These are phyloP conservation scores for Crithidia acanthocephali DNA, from an alignment of 208 protist species.

Conservation along the genomic window DNA sequence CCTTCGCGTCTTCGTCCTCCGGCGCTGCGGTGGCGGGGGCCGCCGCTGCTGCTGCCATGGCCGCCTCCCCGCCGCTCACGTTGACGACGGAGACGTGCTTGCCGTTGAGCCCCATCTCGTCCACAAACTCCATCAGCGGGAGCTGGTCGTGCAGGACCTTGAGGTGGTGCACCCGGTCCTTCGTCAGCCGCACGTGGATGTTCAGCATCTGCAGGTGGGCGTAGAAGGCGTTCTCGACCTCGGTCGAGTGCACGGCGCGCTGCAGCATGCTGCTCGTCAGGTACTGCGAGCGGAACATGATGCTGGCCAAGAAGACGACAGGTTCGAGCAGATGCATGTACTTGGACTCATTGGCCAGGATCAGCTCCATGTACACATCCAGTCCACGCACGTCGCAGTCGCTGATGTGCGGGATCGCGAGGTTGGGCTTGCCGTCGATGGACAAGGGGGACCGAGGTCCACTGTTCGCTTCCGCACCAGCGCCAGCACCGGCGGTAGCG, in stretches of 20 bases:
- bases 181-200: slow-evolving; percentile 52
- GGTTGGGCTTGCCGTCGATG: slow-evolving; percentile 11
- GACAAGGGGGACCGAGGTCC: background rate
- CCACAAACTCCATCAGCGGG: slow-evolving; percentile 71
- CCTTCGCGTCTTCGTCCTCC: no score
- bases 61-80: slow-evolving; percentile 17
- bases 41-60: background rate
- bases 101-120: slow-evolving; percentile 51
- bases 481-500: no score
- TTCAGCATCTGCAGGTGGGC: slow-evolving; percentile 78
- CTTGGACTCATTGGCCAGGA: slow-evolving; percentile 63
- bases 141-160: slow-evolving; percentile 73
- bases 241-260: slow-evolving; percentile 43
- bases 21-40: background rate
- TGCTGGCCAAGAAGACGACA: slow-evolving; percentile 74
- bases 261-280: slow-evolving; percentile 76
- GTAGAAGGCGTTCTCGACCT: slow-evolving; percentile 78
- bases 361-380: slow-evolving; percentile 70
- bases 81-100: slow-evolving; percentile 16
- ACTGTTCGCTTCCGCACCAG: background rate
- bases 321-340: slow-evolving; percentile 66
- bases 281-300: slow-evolving; percentile 88
- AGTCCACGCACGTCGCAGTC: slow-evolving; percentile 33
- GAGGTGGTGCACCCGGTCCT: slow-evolving; percentile 57
- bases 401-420: slow-evolving; percentile 23